Conservation (phyloP, 148 eudicot species). For the Dianthus caryophyllus region DNA sequence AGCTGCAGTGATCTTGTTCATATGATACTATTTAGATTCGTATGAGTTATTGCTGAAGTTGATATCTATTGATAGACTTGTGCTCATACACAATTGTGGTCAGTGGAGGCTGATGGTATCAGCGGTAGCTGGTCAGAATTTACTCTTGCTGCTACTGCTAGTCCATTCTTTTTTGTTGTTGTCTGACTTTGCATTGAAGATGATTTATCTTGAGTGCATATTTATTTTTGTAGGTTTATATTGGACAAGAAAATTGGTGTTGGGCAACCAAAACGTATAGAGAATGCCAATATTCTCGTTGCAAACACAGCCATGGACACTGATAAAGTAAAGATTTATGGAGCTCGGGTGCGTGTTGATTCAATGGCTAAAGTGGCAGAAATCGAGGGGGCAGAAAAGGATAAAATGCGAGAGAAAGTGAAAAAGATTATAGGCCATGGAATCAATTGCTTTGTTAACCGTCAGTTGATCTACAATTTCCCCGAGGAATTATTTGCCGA, state of each 20-base stretch:
- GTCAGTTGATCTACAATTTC: slow-evolving; percentile 93
- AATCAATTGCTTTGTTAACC: slow-evolving; percentile 86
- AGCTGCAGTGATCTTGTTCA: background rate
- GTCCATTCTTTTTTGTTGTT: background rate
- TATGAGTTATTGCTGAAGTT: background rate
- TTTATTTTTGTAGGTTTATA: slow-evolving; percentile 56
- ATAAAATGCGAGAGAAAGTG: slow-evolving; percentile 96
- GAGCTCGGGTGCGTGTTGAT: slow-evolving; percentile 98
- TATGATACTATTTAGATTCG: background rate
- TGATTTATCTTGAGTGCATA: slow-evolving; percentile 1
- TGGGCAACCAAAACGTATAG: slow-evolving; percentile 96
- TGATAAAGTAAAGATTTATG: slow-evolving; percentile 96
- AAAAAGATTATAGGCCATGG: slow-evolving; percentile 91
- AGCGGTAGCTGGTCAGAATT: background rate
- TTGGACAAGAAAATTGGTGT: slow-evolving; percentile 96
- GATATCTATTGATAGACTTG: background rate
- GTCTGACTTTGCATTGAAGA: background rate
- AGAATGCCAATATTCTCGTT: slow-evolving; percentile 95
- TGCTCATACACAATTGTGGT: background rate
- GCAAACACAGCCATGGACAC: slow-evolving; percentile 99
- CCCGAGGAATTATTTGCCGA: slow-evolving; percentile 99
- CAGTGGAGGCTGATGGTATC: background rate
- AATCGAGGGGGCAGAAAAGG: slow-evolving; percentile 95
- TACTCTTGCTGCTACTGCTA: background rate
- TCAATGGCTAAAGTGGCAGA: slow-evolving; percentile 98